Evolutionary conservation across 2,329 filamentous ascomycete genomes (phyloP).

Genomic region (Esteya vermicola): DNA sequence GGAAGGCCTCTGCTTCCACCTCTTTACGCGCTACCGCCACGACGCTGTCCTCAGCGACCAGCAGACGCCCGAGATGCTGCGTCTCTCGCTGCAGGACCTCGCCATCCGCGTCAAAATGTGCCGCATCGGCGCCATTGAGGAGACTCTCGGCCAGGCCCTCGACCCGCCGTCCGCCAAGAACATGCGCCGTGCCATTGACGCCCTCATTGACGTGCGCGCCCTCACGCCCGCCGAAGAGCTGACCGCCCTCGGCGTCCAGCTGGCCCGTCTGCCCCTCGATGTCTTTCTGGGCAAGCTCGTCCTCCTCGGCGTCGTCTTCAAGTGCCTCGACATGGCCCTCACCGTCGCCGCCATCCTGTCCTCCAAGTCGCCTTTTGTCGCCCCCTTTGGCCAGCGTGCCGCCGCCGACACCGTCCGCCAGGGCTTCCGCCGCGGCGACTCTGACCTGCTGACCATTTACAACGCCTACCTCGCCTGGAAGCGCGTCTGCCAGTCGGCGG

Average conservation of each 20-base stretch:
- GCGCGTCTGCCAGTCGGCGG: slow-evolving; percentile 56
- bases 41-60: slow-evolving; percentile 78
- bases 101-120: slow-evolving; percentile 96
- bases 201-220: slow-evolving; percentile 83
- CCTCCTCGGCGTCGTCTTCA: slow-evolving; percentile 72
- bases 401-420: slow-evolving; percentile 70
- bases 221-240: slow-evolving; percentile 70
- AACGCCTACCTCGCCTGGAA: slow-evolving; percentile 90
- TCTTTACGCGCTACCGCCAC: slow-evolving; percentile 84
- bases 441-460: slow-evolving; percentile 83
- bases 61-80: slow-evolving; percentile 92
- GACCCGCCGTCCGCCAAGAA: slow-evolving; percentile 88
- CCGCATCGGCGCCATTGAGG: slow-evolving; percentile 84
- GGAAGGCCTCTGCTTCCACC: slow-evolving; percentile 85
- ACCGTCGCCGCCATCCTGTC: slow-evolving; percentile 88
- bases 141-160: slow-evolving; percentile 73
- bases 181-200: slow-evolving; percentile 82
- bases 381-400: slow-evolving; percentile 67
- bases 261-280: slow-evolving; percentile 80
- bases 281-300: slow-evolving; percentile 92
- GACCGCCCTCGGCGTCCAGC: slow-evolving; percentile 71
- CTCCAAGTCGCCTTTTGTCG: slow-evolving; percentile 86
- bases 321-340: slow-evolving; percentile 79
- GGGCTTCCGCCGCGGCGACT: slow-evolving; percentile 73
- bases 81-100: slow-evolving; percentile 83